Evolutionary conservation across 2,329 filamentous ascomycete genomes (phyloP), one percentile per base, ranked within the genome.

Genomic region (Ceratocystis harringtonii): DNA sequence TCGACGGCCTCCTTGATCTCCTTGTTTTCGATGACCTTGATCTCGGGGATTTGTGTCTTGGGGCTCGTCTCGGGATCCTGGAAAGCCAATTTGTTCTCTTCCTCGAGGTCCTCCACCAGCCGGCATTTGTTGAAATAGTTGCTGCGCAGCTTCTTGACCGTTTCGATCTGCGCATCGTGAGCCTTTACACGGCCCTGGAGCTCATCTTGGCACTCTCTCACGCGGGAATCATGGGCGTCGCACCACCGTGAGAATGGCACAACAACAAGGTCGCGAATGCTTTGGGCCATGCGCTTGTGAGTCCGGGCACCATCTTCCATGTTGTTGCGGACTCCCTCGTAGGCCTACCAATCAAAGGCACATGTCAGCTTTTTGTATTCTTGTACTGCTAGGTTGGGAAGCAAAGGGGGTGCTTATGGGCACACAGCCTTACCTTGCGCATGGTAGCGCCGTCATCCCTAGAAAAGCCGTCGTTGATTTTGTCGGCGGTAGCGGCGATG

Each of bases 111-210:
- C 74, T 99, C 95, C 5, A 97, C 88, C 68, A 96, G 79, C 62
- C 95, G 87, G 74, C 94, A 99, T 77, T 97, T 99, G 80, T 97
- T 99, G 82, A 97, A 97, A 77, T 99, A 99, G 71, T 90, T 89
- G 75, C 89, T 96, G 69, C 94, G 86, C 71, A 96, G 83, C 77
- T 97, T 97, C 80, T 91, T 90, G 68, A 96, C 90, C 22, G 83
- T 76, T 68, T 99, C 94, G 67, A 88, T 87, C 75, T 99, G 95
- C 70, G 89, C 89, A 73, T 96, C 90, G 75, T 97, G 91, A 68
- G 89, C 83, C 79, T 96, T 96, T 76, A 97, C 92, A 67, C 90
- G 88, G 61, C 81, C 77, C 75, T 97, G 92, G 25, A 99, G 83
- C 71, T 96, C 92, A 71, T 97, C 94, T 74, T 99, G 92, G 25